Conservation (phyloP, 192 early-diverging fungal genomes). For the Podila epicladia region DNA sequence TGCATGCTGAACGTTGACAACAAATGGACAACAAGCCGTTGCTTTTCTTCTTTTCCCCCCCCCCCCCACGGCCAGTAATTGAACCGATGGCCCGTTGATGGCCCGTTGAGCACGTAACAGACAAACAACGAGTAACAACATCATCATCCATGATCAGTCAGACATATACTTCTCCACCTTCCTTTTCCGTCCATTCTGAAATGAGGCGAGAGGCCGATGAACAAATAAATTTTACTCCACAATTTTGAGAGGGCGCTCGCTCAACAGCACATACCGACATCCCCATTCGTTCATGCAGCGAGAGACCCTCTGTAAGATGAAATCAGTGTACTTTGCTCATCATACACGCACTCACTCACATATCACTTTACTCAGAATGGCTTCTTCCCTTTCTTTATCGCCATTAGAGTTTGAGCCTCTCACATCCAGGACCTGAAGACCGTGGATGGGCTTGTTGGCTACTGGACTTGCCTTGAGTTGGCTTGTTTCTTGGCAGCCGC, state of each 20-base stretch:
- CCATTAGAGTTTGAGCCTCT: background rate
- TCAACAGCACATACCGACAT: background rate
- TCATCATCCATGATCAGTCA: background rate
- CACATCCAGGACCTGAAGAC: background rate
- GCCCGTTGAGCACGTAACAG: too few species aligned
- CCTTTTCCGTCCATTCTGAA: background rate
- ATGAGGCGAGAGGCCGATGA: conserved; percentile 3
- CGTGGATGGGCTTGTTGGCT: background rate
- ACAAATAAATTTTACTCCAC: background rate
- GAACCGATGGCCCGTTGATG: too few species aligned
- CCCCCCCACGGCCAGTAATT: too few species aligned
- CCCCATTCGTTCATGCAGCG: too few species aligned
- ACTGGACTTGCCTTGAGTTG: background rate
- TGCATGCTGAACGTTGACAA: too few species aligned
- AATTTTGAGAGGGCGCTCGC: background rate
- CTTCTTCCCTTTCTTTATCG: conserved; percentile 1
- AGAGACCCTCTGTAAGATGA: background rate
- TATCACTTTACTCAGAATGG: too few species aligned
- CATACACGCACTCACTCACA: background rate
- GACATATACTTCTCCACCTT: background rate
- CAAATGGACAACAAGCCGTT: too few species aligned
- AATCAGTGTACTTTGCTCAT: background rate
- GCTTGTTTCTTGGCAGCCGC: background rate
- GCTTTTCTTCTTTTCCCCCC: too few species aligned
- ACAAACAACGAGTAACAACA: background rate